Base-by-base conservation (phyloP, 73 alveolate genomes). In the Blepharisma japonicum region DNA sequence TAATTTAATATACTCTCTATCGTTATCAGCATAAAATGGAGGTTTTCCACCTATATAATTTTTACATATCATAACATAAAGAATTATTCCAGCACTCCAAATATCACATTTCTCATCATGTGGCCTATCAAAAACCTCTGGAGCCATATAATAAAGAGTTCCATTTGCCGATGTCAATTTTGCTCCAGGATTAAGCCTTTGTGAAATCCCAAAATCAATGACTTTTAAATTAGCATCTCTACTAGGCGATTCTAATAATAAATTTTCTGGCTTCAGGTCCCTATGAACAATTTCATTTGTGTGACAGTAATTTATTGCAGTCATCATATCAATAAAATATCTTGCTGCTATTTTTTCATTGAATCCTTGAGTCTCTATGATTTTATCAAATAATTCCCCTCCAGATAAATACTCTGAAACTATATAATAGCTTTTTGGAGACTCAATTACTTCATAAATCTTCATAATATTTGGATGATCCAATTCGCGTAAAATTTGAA, bases 51-150 rank as follows among this genome's bases (percentile, higher is more conserved):
- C 14, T 32, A 32, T 32, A 32, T 32, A 32, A 32, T 32, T 32
- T 32, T 32, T 32, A 53, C 68, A 53, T 45, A 70, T 11, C 25
- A 70, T 9, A n/a, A 45, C 11, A 45, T 45, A 70, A 11, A 70
- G 14, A 45, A 39, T 70, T 0, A 70, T 54, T 5, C 80, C 80
- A 18, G 68, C 56, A 70, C 80, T 70, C 80, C 80, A 70, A 70
- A 70, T 45, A 47, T 70, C 80, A 5, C 80, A 38, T 45, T 39
- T 39, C 11, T 38, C 47, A 45, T 23, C 61, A 23, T 23, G 45
- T 7, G 9, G n/a, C 25, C 61, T 25, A 9, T 25, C 27, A 7
- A 70, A 14, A 1, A 70, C 71, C 42, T 70, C 80, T 38, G 80
- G 80, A 45, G 80, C 80, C 20, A 70, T 70, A 70, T 70, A 70